Base-by-base conservation (phyloP, 192 early-diverging fungal species). In the Mortierella antarctica region DNA sequence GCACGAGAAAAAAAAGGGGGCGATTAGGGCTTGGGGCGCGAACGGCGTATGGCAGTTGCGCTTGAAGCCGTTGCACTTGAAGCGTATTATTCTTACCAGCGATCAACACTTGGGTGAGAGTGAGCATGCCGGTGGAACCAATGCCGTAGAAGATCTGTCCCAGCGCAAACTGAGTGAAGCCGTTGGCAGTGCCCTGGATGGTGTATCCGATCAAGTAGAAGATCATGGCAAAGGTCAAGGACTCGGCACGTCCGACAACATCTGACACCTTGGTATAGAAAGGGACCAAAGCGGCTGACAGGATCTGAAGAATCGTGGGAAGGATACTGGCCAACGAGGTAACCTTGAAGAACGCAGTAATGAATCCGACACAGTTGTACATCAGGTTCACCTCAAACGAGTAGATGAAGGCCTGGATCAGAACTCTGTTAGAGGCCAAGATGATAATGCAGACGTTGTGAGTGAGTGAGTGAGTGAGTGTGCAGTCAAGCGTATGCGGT, bases 191-290 rank as follows among this genome's bases (percentile, higher is more conserved):
- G 9, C 75, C 75, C 20, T 79, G 75, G 41, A 79, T 79, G 21
- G 52, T 67, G 45, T 79, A 79, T 17, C 75, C 75, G 69, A 79
- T 23, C 57, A 71, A 40, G 49, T 79, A 79, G 11, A 71, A 71
- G 51, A 79, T 41, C 75, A 79, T 79, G 49, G 75, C 68, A 39
- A 71, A 18, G 52, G 75, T 79, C 75, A 79, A 71, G n/a, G 75
- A 14, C 64, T 71, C 42, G 5, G 75, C 75, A 57, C 75, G 67
- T 15, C 75, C 75, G n/a, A 70, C 49, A 31, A 79, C 75, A 69
- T 79, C 75, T 1, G 68, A 71, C 9, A 79, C 67, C 49, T 79
- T 79, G 48, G 68, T 71, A 42, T 79, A 79, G 40, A 79, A 79
- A 31, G 75, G 75, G 1, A 79, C 75, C n/a, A 79, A 49, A 42